phyloP scores from a whole-genome alignment of 2,329 filamentous ascomycete genomes.

The Ophiostoma angusticollis region DNA sequence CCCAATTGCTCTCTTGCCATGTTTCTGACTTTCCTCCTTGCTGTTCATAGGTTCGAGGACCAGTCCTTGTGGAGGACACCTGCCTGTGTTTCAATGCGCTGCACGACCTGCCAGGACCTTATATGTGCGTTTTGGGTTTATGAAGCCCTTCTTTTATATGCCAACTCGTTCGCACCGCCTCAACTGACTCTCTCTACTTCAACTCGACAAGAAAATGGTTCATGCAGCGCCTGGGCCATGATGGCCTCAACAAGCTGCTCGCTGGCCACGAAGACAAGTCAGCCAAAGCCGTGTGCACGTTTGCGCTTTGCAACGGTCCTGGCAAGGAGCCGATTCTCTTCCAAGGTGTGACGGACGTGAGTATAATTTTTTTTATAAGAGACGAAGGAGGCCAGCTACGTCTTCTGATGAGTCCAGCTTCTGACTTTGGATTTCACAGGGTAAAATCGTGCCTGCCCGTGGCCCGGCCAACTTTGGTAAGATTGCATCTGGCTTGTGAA shows the following conservation, averaged over 20 bases:
- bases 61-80: slow-evolving; percentile 92
- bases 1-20: not conserved
- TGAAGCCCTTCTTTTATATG: not conserved
- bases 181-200: too few species aligned
- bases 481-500: slow-evolving; percentile 20
- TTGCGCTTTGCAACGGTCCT: slow-evolving; percentile 79
- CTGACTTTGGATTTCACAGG: slow-evolving; percentile 24
- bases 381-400: too few species aligned
- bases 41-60: slow-evolving; percentile 54
- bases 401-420: too few species aligned
- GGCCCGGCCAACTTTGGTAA: slow-evolving; percentile 74
- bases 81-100: slow-evolving; percentile 86
- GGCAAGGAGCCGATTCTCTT: slow-evolving; percentile 77
- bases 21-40: slow-evolving; percentile 2
- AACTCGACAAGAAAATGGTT: slow-evolving; percentile 99
- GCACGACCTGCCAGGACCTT: slow-evolving; percentile 83
- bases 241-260: slow-evolving; percentile 81
- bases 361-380: too few species aligned
- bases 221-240: slow-evolving; percentile 66
- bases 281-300: slow-evolving; percentile 89
- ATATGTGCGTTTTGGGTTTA: slow-evolving; percentile 72
- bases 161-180: not conserved
- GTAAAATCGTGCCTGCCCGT: slow-evolving; percentile 73
- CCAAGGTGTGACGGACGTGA: slow-evolving; percentile 73
- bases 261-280: slow-evolving; percentile 82